Evolutionary conservation across 768 basidiomycete genomes (phyloP).

Genomic region (Podaxis sp.): DNA sequence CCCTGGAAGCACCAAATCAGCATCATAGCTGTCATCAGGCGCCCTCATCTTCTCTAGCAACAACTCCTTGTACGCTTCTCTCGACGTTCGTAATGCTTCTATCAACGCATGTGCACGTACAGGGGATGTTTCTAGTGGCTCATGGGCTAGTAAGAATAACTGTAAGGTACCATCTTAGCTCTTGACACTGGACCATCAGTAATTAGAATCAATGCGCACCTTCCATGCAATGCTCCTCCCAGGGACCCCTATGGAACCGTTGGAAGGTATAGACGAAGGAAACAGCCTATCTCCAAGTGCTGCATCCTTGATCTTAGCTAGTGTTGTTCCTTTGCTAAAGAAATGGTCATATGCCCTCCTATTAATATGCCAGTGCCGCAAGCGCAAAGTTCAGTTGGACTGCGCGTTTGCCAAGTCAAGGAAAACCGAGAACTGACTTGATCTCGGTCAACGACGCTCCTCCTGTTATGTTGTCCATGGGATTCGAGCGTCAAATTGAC

Average conservation of each 20-base stretch:
- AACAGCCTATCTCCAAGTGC: constrained; percentile 63
- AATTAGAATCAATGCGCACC: constrained; percentile 39
- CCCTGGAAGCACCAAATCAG: constrained; percentile 60
- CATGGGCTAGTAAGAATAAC: constrained; percentile 68
- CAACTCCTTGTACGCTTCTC: constrained; percentile 56
- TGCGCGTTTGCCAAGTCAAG: constrained; percentile 1
- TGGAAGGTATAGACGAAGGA: constrained; percentile 34
- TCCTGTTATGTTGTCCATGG: constrained; percentile 2
- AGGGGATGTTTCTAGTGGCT: constrained; percentile 59
- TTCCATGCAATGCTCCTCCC: constrained; percentile 90
- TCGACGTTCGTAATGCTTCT: constrained; percentile 45
- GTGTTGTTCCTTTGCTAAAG: constrained; percentile 51
- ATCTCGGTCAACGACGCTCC: constrained; percentile 8
- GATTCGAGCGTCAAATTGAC: not conserved
- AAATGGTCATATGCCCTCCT: constrained; percentile 45
- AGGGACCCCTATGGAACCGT: constrained; percentile 40
- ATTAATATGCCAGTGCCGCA: constrained; percentile 3
- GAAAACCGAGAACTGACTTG: constrained; percentile 19
- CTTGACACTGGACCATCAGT: constrained; percentile 4
- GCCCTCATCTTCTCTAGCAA: constrained; percentile 74
- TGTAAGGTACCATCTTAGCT: not conserved
- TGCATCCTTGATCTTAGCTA: constrained; percentile 68
- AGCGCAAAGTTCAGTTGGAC: not conserved
- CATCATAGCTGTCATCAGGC: constrained; percentile 80
- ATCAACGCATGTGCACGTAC: constrained; percentile 34